Evolutionary conservation across 208 protist species (phyloP), one percentile per base, ranked within the genome.

Genomic region (Leishmania guyanensis): DNA sequence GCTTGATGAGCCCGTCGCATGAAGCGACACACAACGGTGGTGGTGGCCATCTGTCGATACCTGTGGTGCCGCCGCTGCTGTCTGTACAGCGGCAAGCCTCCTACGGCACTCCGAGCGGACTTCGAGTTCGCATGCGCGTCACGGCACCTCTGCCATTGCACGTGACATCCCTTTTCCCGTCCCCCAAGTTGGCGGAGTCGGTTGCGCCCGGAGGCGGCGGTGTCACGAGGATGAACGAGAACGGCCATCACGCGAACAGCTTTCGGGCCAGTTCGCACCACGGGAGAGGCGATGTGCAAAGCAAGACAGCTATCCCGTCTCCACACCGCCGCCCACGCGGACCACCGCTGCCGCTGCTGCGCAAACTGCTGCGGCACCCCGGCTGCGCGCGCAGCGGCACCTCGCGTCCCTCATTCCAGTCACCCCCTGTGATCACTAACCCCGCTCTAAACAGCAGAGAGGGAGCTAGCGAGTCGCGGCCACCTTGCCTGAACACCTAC

Each of bases 341-440:
- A 12, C 78, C 85, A 12, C 85, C 85, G 54, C 77, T 88, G 58
- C 81, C 85, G 69, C 79, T 88, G 68, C 78, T 88, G 78, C 85
- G 85, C 58, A 82, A 68, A 58, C 64, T 84, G 51, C 72, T 76
- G 64, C 72, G 56, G 26, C 58, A 9, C 72, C 54, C 80, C 53
- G 66, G 9, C n/a, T n/a, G 54, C 17, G 16, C 62, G 33, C 51
- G 64, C 64, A 29, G 66, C 20, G 48, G 75, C 29, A 58, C 74
- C 50, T 71, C 62, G 64, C 73, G 6, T 82, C 78, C 53, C 48
- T 73, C 56, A 33, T 26, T n/a, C 9, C 76, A 62, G 60, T 5
- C 29, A 29, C 14, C 17, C 39, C 39, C 56, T 50, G 9, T 10
- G 26, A 33, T 20, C 46, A 5, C n/a, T 26, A 50, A 50, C 22